Evolutionary conservation across 768 basidiomycete species (phyloP), one percentile per base, ranked within the genome.

Genomic region (Leccinum arenicola): DNA sequence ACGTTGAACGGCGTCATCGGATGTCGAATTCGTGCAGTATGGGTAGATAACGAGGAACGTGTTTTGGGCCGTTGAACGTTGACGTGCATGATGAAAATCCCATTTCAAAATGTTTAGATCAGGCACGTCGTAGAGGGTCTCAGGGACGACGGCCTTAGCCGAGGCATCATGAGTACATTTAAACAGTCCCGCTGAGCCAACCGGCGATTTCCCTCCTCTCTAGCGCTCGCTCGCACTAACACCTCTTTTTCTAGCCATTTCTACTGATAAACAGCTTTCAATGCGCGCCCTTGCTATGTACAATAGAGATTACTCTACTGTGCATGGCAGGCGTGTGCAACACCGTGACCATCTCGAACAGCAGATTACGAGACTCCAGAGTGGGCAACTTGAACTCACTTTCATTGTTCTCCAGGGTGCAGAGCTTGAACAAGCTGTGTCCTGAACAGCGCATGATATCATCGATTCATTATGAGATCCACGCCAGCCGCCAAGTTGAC

Each of bases 281-380:
- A 68, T 68, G 64, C 58, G 48, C 58, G 62, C 66, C 62, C 68
- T 64, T 72, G 70, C 60, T 3, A 58, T 70, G 62, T 61, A 60
- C 63, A 59, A 48, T 61, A 58, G 65, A 67, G 65, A 35, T 35
- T 66, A 19, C 62, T 68, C 61, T 59, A 48, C 62, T 63, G 68
- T 70, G 68, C 33, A 65, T 60, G 54, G 61, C 68, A 65, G 57
- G 68, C 63, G 63, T 70, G 66, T 60, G 60, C 66, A 69, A 59
- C 60, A 55, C 54, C 29, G 29, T 29, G 29, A 29, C 29, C 47
- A 56, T 57, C 29, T 52, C 52, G 3, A 36, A 35, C 21, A 15
- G 45, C 52, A 62, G 62, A 40, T 38, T 48, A 49, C 23, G 8
- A n/a, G 21, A 43, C 40, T 43, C 43, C 33, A 33, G 33, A 33